Evolutionary conservation across 257 asterid genomes (phyloP).

Genomic region (Penstemon barbatus): DNA sequence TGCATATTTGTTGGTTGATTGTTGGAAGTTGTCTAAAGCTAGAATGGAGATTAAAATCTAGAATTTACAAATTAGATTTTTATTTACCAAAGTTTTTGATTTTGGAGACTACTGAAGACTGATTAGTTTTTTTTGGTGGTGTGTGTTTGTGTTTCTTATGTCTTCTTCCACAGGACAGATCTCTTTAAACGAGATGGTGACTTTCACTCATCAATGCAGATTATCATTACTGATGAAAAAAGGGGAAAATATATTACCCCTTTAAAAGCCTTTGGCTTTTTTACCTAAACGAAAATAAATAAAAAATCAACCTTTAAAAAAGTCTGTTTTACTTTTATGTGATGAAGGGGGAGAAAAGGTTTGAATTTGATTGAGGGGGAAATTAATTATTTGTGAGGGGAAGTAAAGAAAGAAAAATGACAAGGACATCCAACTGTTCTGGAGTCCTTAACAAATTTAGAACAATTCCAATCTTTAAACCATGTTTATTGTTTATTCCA

Average conservation of each 20-base stretch:
- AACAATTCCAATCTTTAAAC: slow-evolving; percentile 10
- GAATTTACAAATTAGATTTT: no score
- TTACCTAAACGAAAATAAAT: no score
- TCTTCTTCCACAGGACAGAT: slow-evolving; percentile 82
- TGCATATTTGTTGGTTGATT: neutral
- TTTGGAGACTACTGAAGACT: slow-evolving; percentile 56
- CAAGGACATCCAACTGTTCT: slow-evolving; percentile 31
- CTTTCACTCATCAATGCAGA: slow-evolving; percentile 49
- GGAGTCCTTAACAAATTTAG: slow-evolving; percentile 20
- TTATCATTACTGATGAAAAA: slow-evolving; percentile 20
- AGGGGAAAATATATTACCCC: no score
- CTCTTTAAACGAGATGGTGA: slow-evolving; percentile 70
- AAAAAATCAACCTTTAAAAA: no score
- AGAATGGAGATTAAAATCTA: no score
- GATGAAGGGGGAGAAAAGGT: neutral
- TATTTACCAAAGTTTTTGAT: neutral
- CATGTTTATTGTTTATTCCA: neutral
- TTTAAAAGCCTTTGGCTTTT: slow-evolving; percentile 4
- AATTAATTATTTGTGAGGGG: neutral
- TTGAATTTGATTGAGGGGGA: neutral
- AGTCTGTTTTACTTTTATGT: no score
- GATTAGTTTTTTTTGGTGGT: slow-evolving; percentile 39
- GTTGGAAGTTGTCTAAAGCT: no score
- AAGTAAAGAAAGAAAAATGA: neutral
- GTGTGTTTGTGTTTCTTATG: slow-evolving; percentile 51